Base-by-base conservation (phyloP, 768 basidiomycete genomes). In the Royoungia palumana region DNA sequence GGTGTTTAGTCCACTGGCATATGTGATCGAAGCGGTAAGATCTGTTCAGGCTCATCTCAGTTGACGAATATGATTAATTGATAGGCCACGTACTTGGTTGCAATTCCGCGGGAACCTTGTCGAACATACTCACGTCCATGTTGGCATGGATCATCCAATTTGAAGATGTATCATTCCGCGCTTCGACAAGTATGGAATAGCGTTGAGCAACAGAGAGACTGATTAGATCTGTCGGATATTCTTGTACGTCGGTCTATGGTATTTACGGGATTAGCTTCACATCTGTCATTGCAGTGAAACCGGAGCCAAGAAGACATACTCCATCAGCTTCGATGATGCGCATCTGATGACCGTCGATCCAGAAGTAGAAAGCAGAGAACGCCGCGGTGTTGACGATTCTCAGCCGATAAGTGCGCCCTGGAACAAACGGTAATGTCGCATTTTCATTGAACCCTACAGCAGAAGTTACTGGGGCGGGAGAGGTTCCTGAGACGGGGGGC, bases 71-170 rank as follows among this genome's bases (percentile, higher is more conserved):
- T 2, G 35, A 49, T 40, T n/a, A n/a, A 25, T 19, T 16, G 41
- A 38, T 25, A 24, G 22, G 36, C 24, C 5, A 71, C 84, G 36
- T 50, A 89, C 89, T 96, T 1, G 88, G 78, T 55, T 85, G 79
- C 21, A 98, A 75, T 11, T 74, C 68, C 21, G 75, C 72, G 0
- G 95, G 92, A 13, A 94, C 71, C 0, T 44, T 73, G 65, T 98
- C 95, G 66, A 96, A 98, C 93, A 94, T 95, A 53, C 72, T 73
- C 0, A 79, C 79, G 63, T 94, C 90, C 81, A 97, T 90, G 73
- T 94, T 89, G 6, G 88, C 87, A 61, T 93, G 89, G 50, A 99
- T 82, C 43, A 80, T 82, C 84, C 85, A 98, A 73, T 99, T 96
- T 19, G 79, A 72, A 3, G 78, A 71, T 0, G 85, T 87, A 54